Evolutionary conservation across 257 asterid species (phyloP).

Genomic region (Voacanga thouarsii): DNA sequence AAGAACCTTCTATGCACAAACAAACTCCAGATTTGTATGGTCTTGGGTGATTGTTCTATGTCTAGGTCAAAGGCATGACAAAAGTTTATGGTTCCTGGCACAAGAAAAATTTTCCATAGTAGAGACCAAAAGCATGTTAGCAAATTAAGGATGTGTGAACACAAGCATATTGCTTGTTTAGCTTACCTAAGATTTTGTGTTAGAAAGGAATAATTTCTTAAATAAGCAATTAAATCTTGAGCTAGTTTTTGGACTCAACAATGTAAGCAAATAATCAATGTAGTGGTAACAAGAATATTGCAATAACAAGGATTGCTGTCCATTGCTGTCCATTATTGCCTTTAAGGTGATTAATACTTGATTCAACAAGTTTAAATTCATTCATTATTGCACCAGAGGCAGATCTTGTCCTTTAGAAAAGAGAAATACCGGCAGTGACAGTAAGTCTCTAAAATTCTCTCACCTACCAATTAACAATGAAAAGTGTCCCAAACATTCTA

Average conservation of each 20-base stretch:
- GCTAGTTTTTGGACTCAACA: neutral
- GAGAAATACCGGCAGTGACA: no score
- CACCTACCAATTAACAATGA: neutral
- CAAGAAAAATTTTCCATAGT: neutral
- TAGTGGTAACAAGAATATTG: no score
- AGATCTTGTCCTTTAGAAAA: no score
- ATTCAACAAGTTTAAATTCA: neutral
- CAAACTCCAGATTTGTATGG: neutral
- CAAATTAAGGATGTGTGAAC: neutral
- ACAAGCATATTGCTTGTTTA: neutral
- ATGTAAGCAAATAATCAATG: no score
- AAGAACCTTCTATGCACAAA: neutral
- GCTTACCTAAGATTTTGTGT: neutral
- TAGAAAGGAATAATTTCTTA: neutral
- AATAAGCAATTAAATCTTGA: no score
- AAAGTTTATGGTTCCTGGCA: neutral
- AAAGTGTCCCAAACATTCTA: no score
- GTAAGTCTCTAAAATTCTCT: neutral
- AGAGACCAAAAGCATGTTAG: neutral
- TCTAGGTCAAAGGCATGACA: neutral
- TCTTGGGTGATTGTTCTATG: neutral
- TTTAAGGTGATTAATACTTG: no score
- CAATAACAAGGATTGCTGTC: no score
- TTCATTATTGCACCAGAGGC: neutral
- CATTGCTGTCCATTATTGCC: no score